phyloP scores from a whole-genome alignment of 768 basidiomycete species.

The Phanerochaete carnosa region DNA sequence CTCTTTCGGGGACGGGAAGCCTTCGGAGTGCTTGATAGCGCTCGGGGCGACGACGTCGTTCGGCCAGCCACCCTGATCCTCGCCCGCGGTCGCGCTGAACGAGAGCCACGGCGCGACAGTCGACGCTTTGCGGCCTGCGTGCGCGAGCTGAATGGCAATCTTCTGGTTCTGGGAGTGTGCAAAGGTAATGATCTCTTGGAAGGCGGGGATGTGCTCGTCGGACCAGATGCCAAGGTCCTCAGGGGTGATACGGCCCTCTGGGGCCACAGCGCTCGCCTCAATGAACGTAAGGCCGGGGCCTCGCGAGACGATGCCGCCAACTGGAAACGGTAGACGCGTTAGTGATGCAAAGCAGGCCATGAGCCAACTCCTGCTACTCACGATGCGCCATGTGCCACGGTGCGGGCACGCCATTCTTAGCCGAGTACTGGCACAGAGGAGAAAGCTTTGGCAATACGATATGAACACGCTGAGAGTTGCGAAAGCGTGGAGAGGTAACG shows the following conservation, averaged over 20 bases:
- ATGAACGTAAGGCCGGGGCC: slow-evolving; percentile 56
- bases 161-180: slow-evolving; percentile 68
- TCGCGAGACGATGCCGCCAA: slow-evolving; percentile 51
- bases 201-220: slow-evolving; percentile 47
- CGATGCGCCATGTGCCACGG: slow-evolving; percentile 58
- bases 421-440: slow-evolving; percentile 61
- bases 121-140: slow-evolving; percentile 74
- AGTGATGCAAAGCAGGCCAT: not conserved
- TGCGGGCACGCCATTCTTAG: slow-evolving; percentile 47
- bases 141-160: slow-evolving; percentile 72
- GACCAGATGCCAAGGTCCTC: slow-evolving; percentile 61
- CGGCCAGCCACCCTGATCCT: slow-evolving; percentile 38
- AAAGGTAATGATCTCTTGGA: slow-evolving; percentile 54
- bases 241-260: slow-evolving; percentile 62
- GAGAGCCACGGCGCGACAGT: slow-evolving; percentile 62
- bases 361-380: slow-evolving; percentile 6
- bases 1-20: slow-evolving; percentile 12
- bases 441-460: slow-evolving; percentile 34
- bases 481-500: slow-evolving; percentile 1
- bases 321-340: slow-evolving; percentile 24
- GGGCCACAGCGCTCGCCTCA: slow-evolving; percentile 62
- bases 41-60: slow-evolving; percentile 19
- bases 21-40: slow-evolving; percentile 10
- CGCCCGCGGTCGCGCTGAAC: slow-evolving; percentile 30
- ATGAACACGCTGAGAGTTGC: not conserved